Evolutionary conservation across 2,329 filamentous ascomycete species (phyloP).

Genomic region (Rachicladosporium sp.): DNA sequence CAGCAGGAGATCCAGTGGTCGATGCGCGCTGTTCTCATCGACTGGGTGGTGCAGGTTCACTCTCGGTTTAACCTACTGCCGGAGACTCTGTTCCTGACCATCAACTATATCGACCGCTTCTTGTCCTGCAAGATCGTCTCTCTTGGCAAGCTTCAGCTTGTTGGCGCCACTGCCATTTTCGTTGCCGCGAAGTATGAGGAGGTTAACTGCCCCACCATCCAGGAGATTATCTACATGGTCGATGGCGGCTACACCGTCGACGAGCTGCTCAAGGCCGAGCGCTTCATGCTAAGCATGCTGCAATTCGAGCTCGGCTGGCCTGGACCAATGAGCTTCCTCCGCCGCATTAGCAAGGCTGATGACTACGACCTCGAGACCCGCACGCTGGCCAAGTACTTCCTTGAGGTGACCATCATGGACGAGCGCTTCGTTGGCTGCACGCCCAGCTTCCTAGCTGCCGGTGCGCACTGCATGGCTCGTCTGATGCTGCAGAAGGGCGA

Average conservation of each 20-base stretch:
- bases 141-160: constrained; percentile 85
- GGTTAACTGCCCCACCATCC: constrained; percentile 90
- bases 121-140: constrained; percentile 91
- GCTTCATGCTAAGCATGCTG: constrained; percentile 96
- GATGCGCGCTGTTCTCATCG: constrained; percentile 93
- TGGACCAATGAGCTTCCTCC: constrained; percentile 96
- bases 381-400: constrained; percentile 92
- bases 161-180: constrained; percentile 89
- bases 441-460: constrained; percentile 81
- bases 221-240: constrained; percentile 97
- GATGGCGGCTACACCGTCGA: constrained; percentile 79
- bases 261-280: constrained; percentile 92
- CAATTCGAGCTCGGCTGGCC: constrained; percentile 94
- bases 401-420: constrained; percentile 95
- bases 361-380: constrained; percentile 94
- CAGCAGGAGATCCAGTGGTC: constrained; percentile 99
- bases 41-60: constrained; percentile 96
- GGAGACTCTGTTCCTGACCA: constrained; percentile 85
- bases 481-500: constrained; percentile 81
- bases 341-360: constrained; percentile 94
- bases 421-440: constrained; percentile 88
- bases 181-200: constrained; percentile 97
- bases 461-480: constrained; percentile 81
- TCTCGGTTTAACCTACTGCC: constrained; percentile 80
- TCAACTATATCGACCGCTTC: constrained; percentile 97